Conservation (phyloP, 805 yeast species). For the Candida caryicola region DNA sequence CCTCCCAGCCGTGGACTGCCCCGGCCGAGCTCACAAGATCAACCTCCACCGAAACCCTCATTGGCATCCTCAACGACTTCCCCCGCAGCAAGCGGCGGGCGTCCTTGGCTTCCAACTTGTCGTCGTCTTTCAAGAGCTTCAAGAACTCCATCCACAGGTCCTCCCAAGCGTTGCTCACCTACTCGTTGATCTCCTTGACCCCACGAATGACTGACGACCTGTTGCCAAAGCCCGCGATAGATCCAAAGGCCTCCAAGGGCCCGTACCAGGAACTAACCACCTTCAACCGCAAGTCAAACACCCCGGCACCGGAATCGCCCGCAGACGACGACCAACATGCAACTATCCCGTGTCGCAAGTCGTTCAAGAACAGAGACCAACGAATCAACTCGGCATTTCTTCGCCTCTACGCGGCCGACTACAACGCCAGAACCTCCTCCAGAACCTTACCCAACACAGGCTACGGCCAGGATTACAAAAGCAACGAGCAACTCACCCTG, state of each 20-base stretch:
- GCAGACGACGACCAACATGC: slow-evolving; percentile 3
- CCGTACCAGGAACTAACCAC: slow-evolving; percentile 10
- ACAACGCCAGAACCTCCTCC: slow-evolving; percentile 30
- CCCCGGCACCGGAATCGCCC: background rate
- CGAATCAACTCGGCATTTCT: slow-evolving; percentile 51
- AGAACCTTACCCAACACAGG: slow-evolving; percentile 22
- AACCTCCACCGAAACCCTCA: slow-evolving; percentile 6
- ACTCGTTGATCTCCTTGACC: slow-evolving; percentile 2
- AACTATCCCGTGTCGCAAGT: slow-evolving; percentile 7
- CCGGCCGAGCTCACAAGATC: slow-evolving; percentile 1
- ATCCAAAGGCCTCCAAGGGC: background rate
- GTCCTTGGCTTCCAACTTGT: slow-evolving; percentile 4
- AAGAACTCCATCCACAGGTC: slow-evolving; percentile 1
- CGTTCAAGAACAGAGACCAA: slow-evolving; percentile 39
- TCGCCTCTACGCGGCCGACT: slow-evolving; percentile 49
- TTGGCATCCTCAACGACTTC: slow-evolving; percentile 1
- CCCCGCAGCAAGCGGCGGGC: background rate
- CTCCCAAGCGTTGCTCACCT: slow-evolving; percentile 1
- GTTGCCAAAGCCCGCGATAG: background rate
- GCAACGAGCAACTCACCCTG: slow-evolving; percentile 4
- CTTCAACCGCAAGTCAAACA: slow-evolving; percentile 3
- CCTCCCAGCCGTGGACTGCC: background rate
- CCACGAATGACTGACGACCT: slow-evolving; percentile 12
- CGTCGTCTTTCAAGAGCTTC: slow-evolving; percentile 3
- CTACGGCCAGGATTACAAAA: slow-evolving; percentile 5